Evolutionary conservation across 345 rosid genomes (phyloP).

Genomic region (Corchorus olitorius): DNA sequence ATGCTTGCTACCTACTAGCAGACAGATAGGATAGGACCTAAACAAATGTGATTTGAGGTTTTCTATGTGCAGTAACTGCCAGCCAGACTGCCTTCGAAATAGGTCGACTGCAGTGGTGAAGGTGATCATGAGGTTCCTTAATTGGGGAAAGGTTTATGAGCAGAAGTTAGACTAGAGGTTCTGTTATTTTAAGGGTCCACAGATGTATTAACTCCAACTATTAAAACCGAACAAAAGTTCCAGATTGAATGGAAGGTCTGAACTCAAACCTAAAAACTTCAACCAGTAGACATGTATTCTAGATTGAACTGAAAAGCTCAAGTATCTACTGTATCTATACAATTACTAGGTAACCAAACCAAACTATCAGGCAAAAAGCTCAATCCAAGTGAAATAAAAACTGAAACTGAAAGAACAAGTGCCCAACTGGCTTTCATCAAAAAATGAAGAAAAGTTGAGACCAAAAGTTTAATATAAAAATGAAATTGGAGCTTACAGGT

Average conservation of each 20-base stretch:
- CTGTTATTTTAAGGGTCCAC: neutral
- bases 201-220: neutral
- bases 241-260: neutral
- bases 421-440: neutral
- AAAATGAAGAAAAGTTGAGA: neutral
- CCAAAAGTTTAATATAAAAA: neutral
- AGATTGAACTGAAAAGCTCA: neutral
- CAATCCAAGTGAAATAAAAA: constrained; percentile 8
- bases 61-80: neutral
- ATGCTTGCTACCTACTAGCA: neutral
- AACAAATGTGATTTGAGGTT: neutral
- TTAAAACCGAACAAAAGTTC: neutral
- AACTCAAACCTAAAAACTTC: neutral
- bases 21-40: neutral
- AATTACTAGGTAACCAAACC: neutral
- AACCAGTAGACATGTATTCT: neutral
- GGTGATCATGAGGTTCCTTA: neutral
- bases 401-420: neutral
- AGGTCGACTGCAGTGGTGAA: neutral
- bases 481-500: constrained; percentile 53
- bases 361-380: neutral
- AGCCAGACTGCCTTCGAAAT: neutral
- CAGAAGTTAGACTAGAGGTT: neutral
- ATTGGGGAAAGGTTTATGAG: constrained; percentile 2
- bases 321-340: neutral